Evolutionary conservation across 2,329 filamentous ascomycete species (phyloP).

Genomic region (Proliferodiscus dingleyae): DNA sequence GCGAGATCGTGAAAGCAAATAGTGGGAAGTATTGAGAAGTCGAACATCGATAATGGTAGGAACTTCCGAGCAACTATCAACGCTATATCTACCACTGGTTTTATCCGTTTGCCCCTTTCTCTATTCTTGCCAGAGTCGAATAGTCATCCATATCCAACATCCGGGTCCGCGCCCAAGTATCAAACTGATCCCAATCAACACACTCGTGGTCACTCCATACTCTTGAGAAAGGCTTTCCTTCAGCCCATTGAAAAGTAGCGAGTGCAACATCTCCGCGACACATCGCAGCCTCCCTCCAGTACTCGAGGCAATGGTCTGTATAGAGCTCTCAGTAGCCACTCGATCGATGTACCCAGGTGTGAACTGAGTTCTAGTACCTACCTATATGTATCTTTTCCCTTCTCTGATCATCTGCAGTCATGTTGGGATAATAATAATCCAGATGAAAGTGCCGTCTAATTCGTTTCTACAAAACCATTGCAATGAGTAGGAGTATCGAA

Average conservation of each 20-base stretch:
- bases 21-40: no score
- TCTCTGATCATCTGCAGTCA: slow-evolving; percentile 4
- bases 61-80: no score
- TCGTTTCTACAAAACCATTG: slow-evolving; percentile 1
- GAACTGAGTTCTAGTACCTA: no score
- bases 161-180: slow-evolving; percentile 1
- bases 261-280: slow-evolving; percentile 7
- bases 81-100: no score
- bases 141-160: slow-evolving; percentile 6
- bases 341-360: no score
- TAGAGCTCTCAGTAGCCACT: no score
- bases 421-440: slow-evolving; percentile 10
- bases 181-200: slow-evolving; percentile 7
- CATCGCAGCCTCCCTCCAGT: slow-evolving; percentile 10
- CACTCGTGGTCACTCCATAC: slow-evolving; percentile 7
- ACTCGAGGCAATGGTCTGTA: slow-evolving; percentile 9
- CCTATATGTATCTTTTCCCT: slow-evolving; percentile 5
- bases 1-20: no score
- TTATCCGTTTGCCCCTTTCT: neutral
- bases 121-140: neutral
- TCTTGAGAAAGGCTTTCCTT: slow-evolving; percentile 8
- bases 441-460: slow-evolving; percentile 6
- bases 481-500: neutral
- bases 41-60: no score
- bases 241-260: slow-evolving; percentile 7